phyloP scores from a whole-genome alignment of 371 early-diverging fungal genomes.

The Nematocida ironsii region DNA sequence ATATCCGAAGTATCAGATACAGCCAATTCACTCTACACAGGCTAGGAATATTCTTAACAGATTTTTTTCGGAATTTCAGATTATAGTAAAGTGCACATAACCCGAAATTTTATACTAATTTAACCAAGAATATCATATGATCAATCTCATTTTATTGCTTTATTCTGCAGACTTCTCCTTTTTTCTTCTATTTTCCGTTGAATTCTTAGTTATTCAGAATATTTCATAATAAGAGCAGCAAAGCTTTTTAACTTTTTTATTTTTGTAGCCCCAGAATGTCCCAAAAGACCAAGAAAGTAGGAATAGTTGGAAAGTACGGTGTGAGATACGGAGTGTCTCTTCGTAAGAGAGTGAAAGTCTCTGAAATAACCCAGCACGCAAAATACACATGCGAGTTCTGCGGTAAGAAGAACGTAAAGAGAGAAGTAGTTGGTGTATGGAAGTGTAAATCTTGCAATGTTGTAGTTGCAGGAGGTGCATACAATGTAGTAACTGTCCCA shows the following conservation, averaged over 20 bases:
- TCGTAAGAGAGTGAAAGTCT: constrained; percentile 97
- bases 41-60: too few species aligned
- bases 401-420: constrained; percentile 91
- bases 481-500: constrained; percentile 75
- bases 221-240: not conserved
- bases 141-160: too few species aligned
- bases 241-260: constrained; percentile 31
- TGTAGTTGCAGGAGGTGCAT: constrained; percentile 96
- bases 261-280: constrained; percentile 59
- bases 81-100: too few species aligned
- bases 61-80: too few species aligned
- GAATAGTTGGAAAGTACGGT: constrained; percentile 99
- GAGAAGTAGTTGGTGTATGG: constrained; percentile 97
- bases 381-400: constrained; percentile 98
- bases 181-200: too few species aligned
- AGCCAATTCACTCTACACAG: too few species aligned
- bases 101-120: too few species aligned
- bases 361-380: constrained; percentile 97
- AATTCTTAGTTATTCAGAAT: too few species aligned
- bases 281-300: constrained; percentile 98
- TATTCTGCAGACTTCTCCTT: too few species aligned
- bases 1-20: too few species aligned
- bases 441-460: constrained; percentile 92
- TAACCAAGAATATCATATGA: too few species aligned
- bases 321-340: constrained; percentile 99